Percentiles rank a stretch among this genome's conserved stretches.
These are phyloP conservation scores for Pichia sp. DNA, from an alignment of 1,139 yeast genomes.

Conservation along the genomic window DNA sequence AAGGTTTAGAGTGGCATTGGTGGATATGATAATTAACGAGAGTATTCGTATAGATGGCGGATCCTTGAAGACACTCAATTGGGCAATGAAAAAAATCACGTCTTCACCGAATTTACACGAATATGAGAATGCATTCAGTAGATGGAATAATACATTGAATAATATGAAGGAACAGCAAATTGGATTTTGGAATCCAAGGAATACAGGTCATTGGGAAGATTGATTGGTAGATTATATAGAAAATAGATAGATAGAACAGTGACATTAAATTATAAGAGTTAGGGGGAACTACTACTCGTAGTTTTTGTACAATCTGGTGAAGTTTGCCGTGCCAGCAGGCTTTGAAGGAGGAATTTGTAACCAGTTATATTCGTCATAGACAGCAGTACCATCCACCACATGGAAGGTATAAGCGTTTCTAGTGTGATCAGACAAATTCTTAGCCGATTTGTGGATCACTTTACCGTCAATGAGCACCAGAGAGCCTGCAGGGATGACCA, in stretches of 20 bases:
- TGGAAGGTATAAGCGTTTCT: slow-evolving; percentile 79
- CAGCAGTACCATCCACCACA: slow-evolving; percentile 56
- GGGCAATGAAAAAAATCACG: slow-evolving; percentile 24
- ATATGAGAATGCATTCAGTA: slow-evolving; percentile 10
- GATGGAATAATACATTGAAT: slow-evolving; percentile 20
- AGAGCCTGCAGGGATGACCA: slow-evolving; percentile 68
- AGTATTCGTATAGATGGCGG: slow-evolving; percentile 16
- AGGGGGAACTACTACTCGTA: slow-evolving; percentile 5
- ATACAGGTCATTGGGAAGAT: slow-evolving; percentile 8
- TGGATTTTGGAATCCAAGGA: slow-evolving; percentile 24
- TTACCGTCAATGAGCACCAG: slow-evolving; percentile 63
- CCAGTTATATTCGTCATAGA: slow-evolving; percentile 66
- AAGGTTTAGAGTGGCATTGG: slow-evolving; percentile 12
- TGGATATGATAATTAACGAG: slow-evolving; percentile 18
- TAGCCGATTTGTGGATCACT: slow-evolving; percentile 65
- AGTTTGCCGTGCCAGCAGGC: slow-evolving; percentile 50
- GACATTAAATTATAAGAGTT: not conserved
- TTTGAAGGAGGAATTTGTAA: slow-evolving; percentile 60
- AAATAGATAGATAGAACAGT: not conserved
- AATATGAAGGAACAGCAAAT: slow-evolving; percentile 18
- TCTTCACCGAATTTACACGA: slow-evolving; percentile 12
- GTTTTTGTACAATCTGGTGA: slow-evolving; percentile 37
- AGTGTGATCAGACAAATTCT: slow-evolving; percentile 47
- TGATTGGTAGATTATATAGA: not conserved
- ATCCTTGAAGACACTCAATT: slow-evolving; percentile 17